A percentile compares a stretch with the other conserved stretches of the same genome.
phyloP scores from a whole-genome alignment of 2,329 filamentous ascomycete species.

The Tolypocladium inflatum region DNA sequence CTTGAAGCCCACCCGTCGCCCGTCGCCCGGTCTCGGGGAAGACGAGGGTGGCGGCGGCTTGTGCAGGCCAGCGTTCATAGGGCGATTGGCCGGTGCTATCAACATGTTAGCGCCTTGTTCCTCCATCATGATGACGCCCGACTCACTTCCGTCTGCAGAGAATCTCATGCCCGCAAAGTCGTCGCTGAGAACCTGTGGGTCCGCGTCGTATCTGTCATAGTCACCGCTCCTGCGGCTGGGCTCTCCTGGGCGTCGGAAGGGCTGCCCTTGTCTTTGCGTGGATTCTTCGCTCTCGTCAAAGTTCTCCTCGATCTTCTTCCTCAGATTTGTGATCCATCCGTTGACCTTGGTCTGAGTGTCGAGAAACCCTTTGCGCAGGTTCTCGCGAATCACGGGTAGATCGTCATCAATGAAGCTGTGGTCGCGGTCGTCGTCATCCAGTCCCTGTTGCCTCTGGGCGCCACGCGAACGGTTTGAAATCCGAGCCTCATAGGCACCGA shows the following conservation, averaged over 20 bases:
- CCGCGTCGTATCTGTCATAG: constrained; percentile 87
- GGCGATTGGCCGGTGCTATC: constrained; percentile 38
- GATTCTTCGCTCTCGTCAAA: constrained; percentile 58
- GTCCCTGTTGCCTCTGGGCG: constrained; percentile 29
- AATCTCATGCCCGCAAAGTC: constrained; percentile 72
- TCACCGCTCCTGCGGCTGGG: constrained; percentile 67
- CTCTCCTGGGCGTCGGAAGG: constrained; percentile 46
- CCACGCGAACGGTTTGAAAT: constrained; percentile 34
- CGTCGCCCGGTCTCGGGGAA: constrained; percentile 38
- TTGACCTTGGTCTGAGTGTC: constrained; percentile 93
- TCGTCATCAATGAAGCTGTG: constrained; percentile 95
- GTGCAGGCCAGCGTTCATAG: constrained; percentile 72
- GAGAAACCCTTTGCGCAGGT: constrained; percentile 85
- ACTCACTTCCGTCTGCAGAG: constrained; percentile 52
- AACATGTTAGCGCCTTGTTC: constrained; percentile 7
- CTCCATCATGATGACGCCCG: neutral
- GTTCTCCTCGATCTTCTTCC: constrained; percentile 89
- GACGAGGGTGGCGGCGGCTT: constrained; percentile 50
- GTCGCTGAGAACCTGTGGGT: constrained; percentile 81
- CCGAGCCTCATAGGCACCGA: constrained; percentile 46
- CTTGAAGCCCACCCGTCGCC: constrained; percentile 47
- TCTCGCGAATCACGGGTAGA: constrained; percentile 84
- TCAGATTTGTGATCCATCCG: constrained; percentile 81
- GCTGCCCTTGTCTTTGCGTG: constrained; percentile 18
- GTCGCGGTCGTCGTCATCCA: constrained; percentile 54